Evolutionary conservation across 345 rosid genomes (phyloP), one percentile per base, ranked within the genome.

Genomic region (Hirschfeldia incana): DNA sequence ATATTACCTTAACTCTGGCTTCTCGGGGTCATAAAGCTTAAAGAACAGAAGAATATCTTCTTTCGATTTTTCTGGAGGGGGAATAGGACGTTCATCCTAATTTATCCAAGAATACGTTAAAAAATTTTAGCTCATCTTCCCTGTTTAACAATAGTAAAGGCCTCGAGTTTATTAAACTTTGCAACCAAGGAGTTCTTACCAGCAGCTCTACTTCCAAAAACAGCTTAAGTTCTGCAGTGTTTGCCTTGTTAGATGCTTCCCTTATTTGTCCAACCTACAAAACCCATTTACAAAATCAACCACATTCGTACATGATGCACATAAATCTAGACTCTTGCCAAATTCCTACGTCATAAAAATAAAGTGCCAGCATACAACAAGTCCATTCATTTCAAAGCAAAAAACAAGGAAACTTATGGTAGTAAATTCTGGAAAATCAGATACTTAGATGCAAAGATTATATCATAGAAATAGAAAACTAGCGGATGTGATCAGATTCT

Each of bases 21-120:
- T 92, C 70, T 63, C 76, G n/a, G 98, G 97, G 72, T 91, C 97
- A 85, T 92, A 94, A 59, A 85, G 88, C 88, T 94, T 94, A 80
- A 91, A 92, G 87, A 94, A 94, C n/a, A 94, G 92, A 70, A 94
- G 89, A 83, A 94, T 89, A 80, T 94, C 97, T 16, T 92, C 97
- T 81, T 90, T 91, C 33, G 89, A 76, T 84, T 87, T 94, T 44
- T 87, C 92, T 74, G 91, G 89, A 36, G 89, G 88, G 70, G 89
- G 85, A 59, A 88, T 17, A 65, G 90, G 94, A 69, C 69, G 87
- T 78, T 85, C 84, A 84, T 89, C 95, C 98, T 94, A 89, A 61
- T 84, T 36, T 49, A 73, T 80, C 8, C 28, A 65, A 57, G 27
- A 81, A 76, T 42, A 36, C 42, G 42, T 36, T 36, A 55, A 46